Evolutionary conservation across 345 rosid genomes (phyloP).

Genomic region (Viola odorata): DNA sequence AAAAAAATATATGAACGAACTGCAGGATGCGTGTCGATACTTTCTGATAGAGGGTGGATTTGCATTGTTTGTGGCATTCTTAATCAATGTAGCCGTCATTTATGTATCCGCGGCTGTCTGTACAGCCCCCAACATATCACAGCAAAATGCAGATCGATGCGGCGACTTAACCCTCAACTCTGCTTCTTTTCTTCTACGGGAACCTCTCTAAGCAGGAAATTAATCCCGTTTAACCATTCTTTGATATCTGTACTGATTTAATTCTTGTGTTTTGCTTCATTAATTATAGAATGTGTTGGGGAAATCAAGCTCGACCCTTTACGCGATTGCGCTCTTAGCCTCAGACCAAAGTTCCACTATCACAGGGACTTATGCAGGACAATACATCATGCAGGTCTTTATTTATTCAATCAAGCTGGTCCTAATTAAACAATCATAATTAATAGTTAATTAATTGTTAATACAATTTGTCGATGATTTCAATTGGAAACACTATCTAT

Average conservation of each 20-base stretch:
- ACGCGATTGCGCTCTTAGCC: constrained; percentile 59
- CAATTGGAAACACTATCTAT: no score
- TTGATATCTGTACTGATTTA: neutral
- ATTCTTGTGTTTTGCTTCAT: neutral
- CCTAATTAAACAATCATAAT: no score
- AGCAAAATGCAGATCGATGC: constrained; percentile 27
- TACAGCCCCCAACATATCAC: constrained; percentile 23
- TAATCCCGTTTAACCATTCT: no score
- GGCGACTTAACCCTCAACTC: constrained; percentile 50
- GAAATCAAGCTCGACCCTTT: constrained; percentile 45
- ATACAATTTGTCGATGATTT: no score
- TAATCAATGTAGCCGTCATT: constrained; percentile 51
- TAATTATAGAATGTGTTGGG: constrained; percentile 55
- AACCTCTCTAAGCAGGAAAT: neutral
- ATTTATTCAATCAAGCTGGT: no score
- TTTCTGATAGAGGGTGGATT: constrained; percentile 60
- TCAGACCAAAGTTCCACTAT: constrained; percentile 70
- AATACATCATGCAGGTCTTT: constrained; percentile 55
- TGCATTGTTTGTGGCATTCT: constrained; percentile 54
- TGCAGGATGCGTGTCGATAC: constrained; percentile 54
- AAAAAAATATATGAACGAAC: neutral
- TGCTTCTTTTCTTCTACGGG: constrained; percentile 74
- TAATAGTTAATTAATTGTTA: no score
- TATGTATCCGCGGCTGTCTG: constrained; percentile 60
- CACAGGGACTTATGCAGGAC: constrained; percentile 70